Percentiles rank a stretch among this genome's conserved stretches.
These are phyloP conservation scores for Drechslerella stenobrocha DNA, from an alignment of 2,329 filamentous ascomycete genomes.

Conservation along the genomic window DNA sequence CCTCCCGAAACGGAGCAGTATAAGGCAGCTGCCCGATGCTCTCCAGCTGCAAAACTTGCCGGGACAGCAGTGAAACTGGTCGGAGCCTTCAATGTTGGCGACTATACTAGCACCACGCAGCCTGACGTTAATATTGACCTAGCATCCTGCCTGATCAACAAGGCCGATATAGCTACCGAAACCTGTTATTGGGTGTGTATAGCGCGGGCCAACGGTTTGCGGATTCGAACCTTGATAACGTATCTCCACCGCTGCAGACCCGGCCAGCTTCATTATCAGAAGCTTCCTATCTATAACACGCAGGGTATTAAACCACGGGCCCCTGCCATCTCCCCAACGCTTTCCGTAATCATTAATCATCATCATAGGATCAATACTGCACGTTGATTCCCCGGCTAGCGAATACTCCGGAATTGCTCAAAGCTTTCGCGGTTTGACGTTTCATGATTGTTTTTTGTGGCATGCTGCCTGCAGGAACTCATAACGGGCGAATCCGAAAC, in stretches of 20 bases:
- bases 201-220: neutral
- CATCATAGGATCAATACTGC: too few relatives aligned
- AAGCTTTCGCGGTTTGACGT: neutral
- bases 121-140: too few relatives aligned
- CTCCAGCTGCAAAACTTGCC: neutral
- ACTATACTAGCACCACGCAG: neutral
- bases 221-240: constrained; percentile 10
- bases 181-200: neutral
- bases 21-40: constrained; percentile 1
- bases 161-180: too few relatives aligned
- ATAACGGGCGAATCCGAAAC: neutral
- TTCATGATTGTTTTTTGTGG: too few relatives aligned
- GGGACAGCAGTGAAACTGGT: neutral
- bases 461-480: neutral
- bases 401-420: neutral
- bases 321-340: neutral
- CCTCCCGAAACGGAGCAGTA: neutral
- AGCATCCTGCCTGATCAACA: too few relatives aligned
- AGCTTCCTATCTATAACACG: neutral
- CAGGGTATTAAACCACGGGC: neutral
- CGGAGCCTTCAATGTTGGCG: too few relatives aligned
- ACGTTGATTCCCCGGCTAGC: too few relatives aligned
- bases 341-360: neutral
- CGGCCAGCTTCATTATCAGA: constrained; percentile 34
- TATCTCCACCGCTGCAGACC: neutral